Base-by-base conservation (phyloP, 495 filamentous ascomycete genomes). In the Aspergillus carlsbadensis region DNA sequence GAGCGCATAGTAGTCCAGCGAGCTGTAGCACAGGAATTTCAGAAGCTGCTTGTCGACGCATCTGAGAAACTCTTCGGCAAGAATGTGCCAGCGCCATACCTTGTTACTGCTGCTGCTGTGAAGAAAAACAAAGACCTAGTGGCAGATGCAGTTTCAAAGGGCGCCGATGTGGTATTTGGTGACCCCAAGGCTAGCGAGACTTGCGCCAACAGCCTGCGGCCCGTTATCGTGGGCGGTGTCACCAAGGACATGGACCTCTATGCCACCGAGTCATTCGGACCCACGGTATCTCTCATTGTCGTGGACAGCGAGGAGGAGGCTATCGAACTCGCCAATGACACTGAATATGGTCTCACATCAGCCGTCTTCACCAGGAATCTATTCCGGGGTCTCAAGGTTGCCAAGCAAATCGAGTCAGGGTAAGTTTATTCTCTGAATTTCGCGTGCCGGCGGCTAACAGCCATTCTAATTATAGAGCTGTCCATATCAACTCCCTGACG, bases 401-500 rank as follows among this genome's bases (percentile, higher is more conserved):
- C 79, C 10, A 75, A 67, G 58, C 67, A 74, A 57, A 78, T 82
- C 15, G 76, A 82, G 46, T 62, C 72, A n/a, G 79, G 78, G 71
- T 79, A 58, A 59, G 73, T 67, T 15, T 45, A 18, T 33, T 48
- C 20, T 14, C 13, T 14, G 6, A 15, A 20, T 21, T n/a, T 24
- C 22, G 26, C 17, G 15, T 21, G 21, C 29, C 15, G 5, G 21
- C 24, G 0, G 17, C 42, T 59, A 22, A 46, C 40, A 54, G 55
- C 29, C 10, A 58, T 48, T 47, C 11, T 52, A 21, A 10, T 36
- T 22, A 42, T 17, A 76, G 73, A n/a, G 87, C 87, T 21, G 88
- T 97, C 24, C 92, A 96, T 67, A 92, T 96, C 65, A 97, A 97
- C 68, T 79, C 75, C 33, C 85, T 91, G 82, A 90, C 85, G 3